Percentiles rank a stretch among this genome's conserved stretches.
Evolutionary conservation across 768 basidiomycete species (phyloP).

Genomic region (Lactarius sanguifluus): DNA sequence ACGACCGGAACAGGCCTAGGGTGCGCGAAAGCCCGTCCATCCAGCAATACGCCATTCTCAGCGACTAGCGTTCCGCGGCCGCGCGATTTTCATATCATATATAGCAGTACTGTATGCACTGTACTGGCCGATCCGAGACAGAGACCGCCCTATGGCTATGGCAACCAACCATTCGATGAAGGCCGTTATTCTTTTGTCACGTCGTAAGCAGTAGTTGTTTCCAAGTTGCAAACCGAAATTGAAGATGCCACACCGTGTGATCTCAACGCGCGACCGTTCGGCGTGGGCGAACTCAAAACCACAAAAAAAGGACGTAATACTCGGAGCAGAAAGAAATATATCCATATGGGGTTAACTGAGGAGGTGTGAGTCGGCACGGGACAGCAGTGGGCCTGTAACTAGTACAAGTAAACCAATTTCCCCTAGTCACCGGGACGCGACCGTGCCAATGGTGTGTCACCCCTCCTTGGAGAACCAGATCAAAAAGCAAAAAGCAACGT

Average conservation of each 20-base stretch:
- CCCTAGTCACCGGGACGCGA: background rate
- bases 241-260: background rate
- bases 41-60: background rate
- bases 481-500: conserved; percentile 1
- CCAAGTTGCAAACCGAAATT: background rate
- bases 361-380: background rate
- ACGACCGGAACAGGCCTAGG: background rate
- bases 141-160: background rate
- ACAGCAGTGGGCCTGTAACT: background rate
- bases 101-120: background rate
- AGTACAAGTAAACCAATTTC: background rate
- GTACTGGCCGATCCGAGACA: background rate
- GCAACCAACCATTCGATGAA: background rate
- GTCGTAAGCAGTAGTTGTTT: background rate
- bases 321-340: conserved; percentile 17
- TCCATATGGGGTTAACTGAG: conserved; percentile 22
- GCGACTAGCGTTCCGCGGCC: conserved; percentile 12
- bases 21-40: background rate
- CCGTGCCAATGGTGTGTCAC: background rate
- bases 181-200: background rate
- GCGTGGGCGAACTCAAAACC: background rate
- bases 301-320: conserved; percentile 18
- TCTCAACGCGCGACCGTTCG: background rate
- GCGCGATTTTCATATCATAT: background rate
- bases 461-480: conserved; percentile 1